Evolutionary conservation across 2,329 filamentous ascomycete genomes (phyloP), one percentile per base, ranked within the genome.

Genomic region (Hypoxylon sp.): DNA sequence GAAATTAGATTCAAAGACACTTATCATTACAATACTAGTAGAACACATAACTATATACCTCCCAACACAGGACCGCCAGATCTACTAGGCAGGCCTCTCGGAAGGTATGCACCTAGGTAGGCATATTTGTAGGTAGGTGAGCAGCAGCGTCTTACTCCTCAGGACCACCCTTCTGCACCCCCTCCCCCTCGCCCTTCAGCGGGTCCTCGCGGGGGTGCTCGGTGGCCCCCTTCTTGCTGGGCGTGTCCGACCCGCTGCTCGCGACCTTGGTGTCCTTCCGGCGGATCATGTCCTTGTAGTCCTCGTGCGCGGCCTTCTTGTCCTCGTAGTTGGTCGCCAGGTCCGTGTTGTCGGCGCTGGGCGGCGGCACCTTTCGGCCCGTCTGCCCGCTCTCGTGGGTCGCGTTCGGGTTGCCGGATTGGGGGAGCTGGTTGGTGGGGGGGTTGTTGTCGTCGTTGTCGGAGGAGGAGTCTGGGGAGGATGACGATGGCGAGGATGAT

Each of bases 141-240:
- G 3, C 6, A 31, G 17, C 11, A 40, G 34, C 12, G 4, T 8
- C 9, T 27, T 25, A 49, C 8, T n/a, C n/a, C n/a, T 23, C 13
- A 15, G 59, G 35, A 9, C 60, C 59, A 2, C 60, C 57, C 51
- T 63, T 62, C 38, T 56, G 19, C 6, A 40, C 55, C 7, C 34
- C 57, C 37, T 61, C 61, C 2, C 60, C 61, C 51, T 62, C 59
- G 35, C 63, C 65, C 57, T 61, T 61, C 49, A 62, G 32, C 7
- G 67, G 55, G 23, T 67, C 64, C 37, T 68, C 62, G 17, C 55
- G 47, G 19, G 64, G 58, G 41, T 64, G 42, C 42, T 68, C 61
- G n/a, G 26, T 37, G 1, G 35, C 36, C 2, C 42, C 47, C 53
- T 60, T 60, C 60, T 67, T 67, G 51, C 54, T 59, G 0, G 66